phyloP scores from a whole-genome alignment of 108 stramenopile genomes.

The Licmophora abbreviata region DNA sequence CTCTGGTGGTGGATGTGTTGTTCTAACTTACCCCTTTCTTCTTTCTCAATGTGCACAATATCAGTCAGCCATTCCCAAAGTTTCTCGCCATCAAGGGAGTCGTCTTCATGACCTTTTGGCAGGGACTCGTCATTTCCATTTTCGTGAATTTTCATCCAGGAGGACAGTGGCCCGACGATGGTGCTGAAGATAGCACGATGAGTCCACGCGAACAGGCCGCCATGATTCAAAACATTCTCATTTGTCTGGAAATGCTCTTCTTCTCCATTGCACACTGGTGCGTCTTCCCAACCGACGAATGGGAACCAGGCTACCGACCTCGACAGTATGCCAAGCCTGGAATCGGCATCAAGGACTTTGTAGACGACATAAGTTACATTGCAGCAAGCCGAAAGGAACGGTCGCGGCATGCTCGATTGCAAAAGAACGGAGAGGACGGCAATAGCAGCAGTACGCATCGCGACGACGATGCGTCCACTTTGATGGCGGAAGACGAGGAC shows the following conservation, averaged over 20 bases:
- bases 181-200: constrained; percentile 16
- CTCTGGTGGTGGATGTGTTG: too few species aligned
- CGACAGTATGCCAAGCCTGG: constrained; percentile 32
- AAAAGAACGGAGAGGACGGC: too few species aligned
- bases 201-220: constrained; percentile 27
- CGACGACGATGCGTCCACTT: too few species aligned
- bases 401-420: too few species aligned
- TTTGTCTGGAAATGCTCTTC: constrained; percentile 90
- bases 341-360: constrained; percentile 70
- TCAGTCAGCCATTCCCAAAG: constrained; percentile 79
- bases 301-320: constrained; percentile 63
- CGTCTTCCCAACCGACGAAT: constrained; percentile 84
- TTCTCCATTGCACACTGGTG: constrained; percentile 78
- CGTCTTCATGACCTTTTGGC: constrained; percentile 92
- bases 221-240: constrained; percentile 73
- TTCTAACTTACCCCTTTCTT: too few species aligned
- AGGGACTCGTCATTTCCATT: constrained; percentile 51
- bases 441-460: too few species aligned
- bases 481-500: too few species aligned
- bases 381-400: too few species aligned
- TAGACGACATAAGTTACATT: too few species aligned
- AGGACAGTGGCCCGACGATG: constrained; percentile 3
- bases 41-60: too few species aligned
- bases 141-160: constrained; percentile 21
- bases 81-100: constrained; percentile 87